Evolutionary conservation across 2,329 filamentous ascomycete species (phyloP), one percentile per base, ranked within the genome.

Genomic region (Decorospora gaudefroyi): DNA sequence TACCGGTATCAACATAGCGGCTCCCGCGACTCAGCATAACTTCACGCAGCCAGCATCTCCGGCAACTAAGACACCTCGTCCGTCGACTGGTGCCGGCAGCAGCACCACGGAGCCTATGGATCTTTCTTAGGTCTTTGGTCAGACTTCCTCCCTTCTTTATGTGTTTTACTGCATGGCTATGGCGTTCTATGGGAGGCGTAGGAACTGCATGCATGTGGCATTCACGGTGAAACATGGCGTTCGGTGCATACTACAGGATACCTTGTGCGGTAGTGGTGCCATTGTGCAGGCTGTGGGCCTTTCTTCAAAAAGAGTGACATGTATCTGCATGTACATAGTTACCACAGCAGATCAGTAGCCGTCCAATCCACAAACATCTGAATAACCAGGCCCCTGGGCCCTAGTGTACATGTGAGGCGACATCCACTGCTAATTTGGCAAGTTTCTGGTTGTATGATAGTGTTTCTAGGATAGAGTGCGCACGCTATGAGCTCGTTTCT

Each of bases 1-100:
- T 19, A 50, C 42, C 1, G 48, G 51, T 2, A 58, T 62, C 49
- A 64, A 62, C 17, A 40, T 60, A 26, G 43, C 59, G 1, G 49
- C 50, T 9, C 50, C 54, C 3, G 15, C 41, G 4, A 34, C 51
- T n/a, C 49, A 50, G 13, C 49, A 40, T 23, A 55, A 46, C 16
- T 59, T 57, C 30, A 6, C 38, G 26, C 41, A 23, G 7, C 34
- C 36, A 35, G n/a, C 33, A 21, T 12, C 36, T 35, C 35, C 42
- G 12, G n/a, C 17, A n/a, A 23, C 33, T 17, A 51, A 51, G 11
- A 13, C 25, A 11, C 46, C 26, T 42, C 37, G 36, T 26, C 19
- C 28, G 7, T 41, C 48, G 6, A 22, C 37, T 17, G 47, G 51
- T 58, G 30, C 32, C 6, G 28, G 41, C 29, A 34, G 21, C 16